Conservation (phyloP, 805 yeast genomes). For the Wickerhamomyces subpelliculosus region DNA sequence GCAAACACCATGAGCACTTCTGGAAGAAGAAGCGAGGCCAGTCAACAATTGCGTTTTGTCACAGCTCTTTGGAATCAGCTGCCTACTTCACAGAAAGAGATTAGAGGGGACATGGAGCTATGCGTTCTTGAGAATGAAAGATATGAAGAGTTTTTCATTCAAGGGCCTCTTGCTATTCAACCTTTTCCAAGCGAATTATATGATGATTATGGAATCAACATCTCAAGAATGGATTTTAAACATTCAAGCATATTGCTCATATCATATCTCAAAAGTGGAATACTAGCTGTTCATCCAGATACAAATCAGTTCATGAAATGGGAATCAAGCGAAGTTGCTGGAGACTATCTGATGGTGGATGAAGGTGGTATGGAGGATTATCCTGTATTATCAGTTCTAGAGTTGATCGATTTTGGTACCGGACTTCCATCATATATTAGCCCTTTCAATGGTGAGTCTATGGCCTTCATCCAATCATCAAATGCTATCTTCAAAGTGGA, state of each 20-base stretch:
- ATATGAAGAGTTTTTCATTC: no score
- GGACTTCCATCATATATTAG: no score
- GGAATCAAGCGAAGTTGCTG: slow-evolving; percentile 18
- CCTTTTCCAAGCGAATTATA: slow-evolving; percentile 54
- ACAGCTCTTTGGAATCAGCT: slow-evolving; percentile 26
- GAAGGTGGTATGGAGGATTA: no score
- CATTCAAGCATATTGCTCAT: slow-evolving; percentile 20
- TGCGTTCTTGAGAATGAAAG: slow-evolving; percentile 18
- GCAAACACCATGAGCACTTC: slow-evolving; percentile 20
- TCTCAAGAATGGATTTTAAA: slow-evolving; percentile 23
- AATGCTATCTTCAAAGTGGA: background rate
- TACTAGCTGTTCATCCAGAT: slow-evolving; percentile 25
- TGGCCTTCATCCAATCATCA: no score
- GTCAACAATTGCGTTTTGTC: slow-evolving; percentile 29
- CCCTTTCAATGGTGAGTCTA: no score
- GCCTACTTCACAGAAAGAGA: slow-evolving; percentile 9
- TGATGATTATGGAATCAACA: slow-evolving; percentile 33
- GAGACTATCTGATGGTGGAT: slow-evolving; percentile 15
- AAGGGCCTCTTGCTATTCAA: slow-evolving; percentile 48
- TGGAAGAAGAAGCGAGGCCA: slow-evolving; percentile 3
- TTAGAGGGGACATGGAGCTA: slow-evolving; percentile 17
- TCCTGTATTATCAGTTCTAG: background rate
- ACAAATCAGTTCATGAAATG: slow-evolving; percentile 30
- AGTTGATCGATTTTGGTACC: no score
- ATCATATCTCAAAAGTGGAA: slow-evolving; percentile 23